These are phyloP conservation scores for Penicillium cosmopolitanum DNA, from an alignment of 495 filamentous ascomycete species.

Conservation along the genomic window DNA sequence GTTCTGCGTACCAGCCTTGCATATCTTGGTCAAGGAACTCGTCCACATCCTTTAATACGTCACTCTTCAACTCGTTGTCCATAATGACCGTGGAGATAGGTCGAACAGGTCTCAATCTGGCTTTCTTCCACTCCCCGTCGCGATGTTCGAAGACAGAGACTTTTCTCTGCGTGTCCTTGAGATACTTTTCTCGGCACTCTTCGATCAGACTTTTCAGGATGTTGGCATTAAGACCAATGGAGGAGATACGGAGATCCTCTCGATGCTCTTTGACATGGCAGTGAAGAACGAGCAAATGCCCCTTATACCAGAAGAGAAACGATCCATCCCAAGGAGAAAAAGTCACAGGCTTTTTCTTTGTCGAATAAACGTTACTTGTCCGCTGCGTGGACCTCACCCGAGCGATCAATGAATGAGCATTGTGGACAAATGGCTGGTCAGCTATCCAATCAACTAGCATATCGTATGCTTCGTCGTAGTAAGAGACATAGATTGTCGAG, in stretches of 20 bases:
- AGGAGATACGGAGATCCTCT: slow-evolving; percentile 26
- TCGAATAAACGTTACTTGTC: slow-evolving; percentile 8
- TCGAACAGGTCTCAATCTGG: slow-evolving; percentile 55
- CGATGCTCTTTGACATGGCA: slow-evolving; percentile 24
- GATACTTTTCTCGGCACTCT: slow-evolving; percentile 25
- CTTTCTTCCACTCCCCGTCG: slow-evolving; percentile 22
- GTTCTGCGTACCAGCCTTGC: slow-evolving; percentile 67
- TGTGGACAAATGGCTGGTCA: slow-evolving; percentile 28
- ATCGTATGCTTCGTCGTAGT: slow-evolving; percentile 33
- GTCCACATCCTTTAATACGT: slow-evolving; percentile 71
- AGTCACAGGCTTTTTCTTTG: slow-evolving; percentile 33
- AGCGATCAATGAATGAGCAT: slow-evolving; percentile 26
- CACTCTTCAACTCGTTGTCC: slow-evolving; percentile 66
- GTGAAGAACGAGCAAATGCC: slow-evolving; percentile 28
- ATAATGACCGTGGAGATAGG: slow-evolving; percentile 78
- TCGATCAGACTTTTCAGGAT: slow-evolving; percentile 24
- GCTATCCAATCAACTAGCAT: slow-evolving; percentile 31
- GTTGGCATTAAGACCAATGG: slow-evolving; percentile 23
- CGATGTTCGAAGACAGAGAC: slow-evolving; percentile 18
- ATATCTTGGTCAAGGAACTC: slow-evolving; percentile 75
- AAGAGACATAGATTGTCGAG: slow-evolving; percentile 32
- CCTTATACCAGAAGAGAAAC: slow-evolving; percentile 33
- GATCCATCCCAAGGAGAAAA: slow-evolving; percentile 34
- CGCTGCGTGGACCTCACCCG: slow-evolving; percentile 22
- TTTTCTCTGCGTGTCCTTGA: slow-evolving; percentile 15